Evolutionary conservation across 129 eudicot species (phyloP), one percentile per base, ranked within the genome.

Genomic region (Artemisia annua): DNA sequence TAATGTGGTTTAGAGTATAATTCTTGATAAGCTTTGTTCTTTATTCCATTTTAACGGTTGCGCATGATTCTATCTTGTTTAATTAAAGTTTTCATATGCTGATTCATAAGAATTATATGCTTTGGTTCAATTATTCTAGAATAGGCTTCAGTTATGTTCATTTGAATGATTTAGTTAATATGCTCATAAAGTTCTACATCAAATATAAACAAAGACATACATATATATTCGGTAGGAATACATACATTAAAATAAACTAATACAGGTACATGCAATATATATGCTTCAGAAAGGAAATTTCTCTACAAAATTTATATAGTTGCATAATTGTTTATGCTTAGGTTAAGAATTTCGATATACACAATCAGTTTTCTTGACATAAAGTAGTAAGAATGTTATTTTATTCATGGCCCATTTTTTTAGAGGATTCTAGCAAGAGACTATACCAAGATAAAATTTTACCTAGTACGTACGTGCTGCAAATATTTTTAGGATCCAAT

Each of bases 81-180:
- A 39, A 13, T 75, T 78, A 78, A 71, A 78, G 78, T 55, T 63
- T 64, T 63, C 26, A 63, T 63, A 71, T 71, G 73, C 77, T 54
- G 78, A 78, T 78, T 78, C 82, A 78, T 71, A 51, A 78, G 72
- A 26, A 62, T 17, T 63, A 70, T 52, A 63, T 77, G 81, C 76
- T 78, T 63, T 78, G 46, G 55, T 32, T 72, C 51, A 46, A 63
- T 52, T 53, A 71, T 71, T 63, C 73, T 78, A 53, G 18, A 55
- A 48, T 63, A 49, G 9, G 53, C 0, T 16, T 20, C 48, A 74
- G 24, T 66, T 20, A 66, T 22, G 50, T 55, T 66, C 24, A 66
- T 62, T 48, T 9, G 17, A 24, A 1, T 63, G 46, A 64, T 54
- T 43, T 54, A 30, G 12, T 67, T 24, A 56, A 46, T 59, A 4